These are phyloP conservation scores for Stylonectria norvegica DNA, from an alignment of 2,329 filamentous ascomycete genomes.

Conservation along the genomic window DNA sequence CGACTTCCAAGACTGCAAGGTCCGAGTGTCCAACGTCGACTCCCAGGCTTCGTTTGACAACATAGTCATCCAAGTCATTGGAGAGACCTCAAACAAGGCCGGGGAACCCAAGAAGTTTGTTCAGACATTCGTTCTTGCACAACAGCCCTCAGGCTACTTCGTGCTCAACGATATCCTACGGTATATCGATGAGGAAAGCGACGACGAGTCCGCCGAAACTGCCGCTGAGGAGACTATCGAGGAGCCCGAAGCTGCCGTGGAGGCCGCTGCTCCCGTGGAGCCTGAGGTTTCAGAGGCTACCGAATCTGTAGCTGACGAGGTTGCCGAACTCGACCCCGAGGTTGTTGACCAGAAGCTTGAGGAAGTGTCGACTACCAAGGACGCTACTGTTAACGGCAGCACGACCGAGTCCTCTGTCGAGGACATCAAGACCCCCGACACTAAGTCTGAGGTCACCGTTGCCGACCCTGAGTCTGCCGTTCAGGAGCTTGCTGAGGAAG, in stretches of 20 bases:
- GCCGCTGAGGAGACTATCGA: conserved; percentile 31
- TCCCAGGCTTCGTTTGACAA: conserved; percentile 88
- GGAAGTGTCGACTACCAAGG: conserved; percentile 47
- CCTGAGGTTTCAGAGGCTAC: conserved; percentile 28
- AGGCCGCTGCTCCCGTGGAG: conserved; percentile 32
- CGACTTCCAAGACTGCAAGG: conserved; percentile 96
- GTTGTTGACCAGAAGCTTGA: conserved; percentile 75
- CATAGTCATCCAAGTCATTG: conserved; percentile 97
- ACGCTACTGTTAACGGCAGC: conserved; percentile 32
- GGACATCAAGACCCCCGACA: conserved; percentile 35
- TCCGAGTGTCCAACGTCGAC: conserved; percentile 96
- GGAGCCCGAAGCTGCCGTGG: conserved; percentile 34
- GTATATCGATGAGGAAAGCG: conserved; percentile 80
- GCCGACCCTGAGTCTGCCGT: conserved; percentile 49
- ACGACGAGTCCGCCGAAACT: conserved; percentile 57
- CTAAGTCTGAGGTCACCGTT: conserved; percentile 33
- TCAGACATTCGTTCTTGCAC: conserved; percentile 94
- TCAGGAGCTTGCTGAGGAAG: conserved; percentile 54
- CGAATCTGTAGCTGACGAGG: conserved; percentile 27
- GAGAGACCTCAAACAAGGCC: conserved; percentile 92
- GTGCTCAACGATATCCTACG: conserved; percentile 98
- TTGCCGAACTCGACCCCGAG: conserved; percentile 40
- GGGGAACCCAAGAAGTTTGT: conserved; percentile 92
- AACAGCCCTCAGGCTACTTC: conserved; percentile 96
- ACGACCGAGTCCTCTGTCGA: conserved; percentile 35